phyloP scores from a whole-genome alignment of 305 asterid genomes.

The Rubia tinctorum region DNA sequence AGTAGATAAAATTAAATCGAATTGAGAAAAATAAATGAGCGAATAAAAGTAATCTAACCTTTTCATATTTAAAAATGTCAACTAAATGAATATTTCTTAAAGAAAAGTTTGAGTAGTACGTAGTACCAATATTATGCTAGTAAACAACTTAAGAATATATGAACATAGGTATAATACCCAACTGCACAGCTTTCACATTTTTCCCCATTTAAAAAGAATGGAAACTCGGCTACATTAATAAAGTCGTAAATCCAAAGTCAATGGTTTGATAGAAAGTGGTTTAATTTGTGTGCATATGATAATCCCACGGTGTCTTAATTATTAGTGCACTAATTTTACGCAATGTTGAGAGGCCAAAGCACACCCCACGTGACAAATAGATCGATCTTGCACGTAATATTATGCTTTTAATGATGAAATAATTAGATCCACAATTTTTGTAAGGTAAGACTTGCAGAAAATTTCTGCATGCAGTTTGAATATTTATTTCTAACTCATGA shows the following conservation, averaged over 20 bases:
- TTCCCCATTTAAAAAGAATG: not conserved
- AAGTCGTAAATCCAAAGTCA: slow-evolving; percentile 10
- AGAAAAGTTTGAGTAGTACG: too few species aligned
- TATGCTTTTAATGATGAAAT: too few species aligned
- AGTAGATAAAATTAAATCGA: too few species aligned
- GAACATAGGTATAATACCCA: not conserved
- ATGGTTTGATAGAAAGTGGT: slow-evolving; percentile 5
- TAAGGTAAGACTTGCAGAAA: not conserved
- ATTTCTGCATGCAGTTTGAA: not conserved
- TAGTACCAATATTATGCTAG: not conserved
- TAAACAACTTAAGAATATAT: not conserved
- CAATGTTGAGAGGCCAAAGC: not conserved
- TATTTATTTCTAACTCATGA: not conserved
- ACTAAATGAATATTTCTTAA: too few species aligned
- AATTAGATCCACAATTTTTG: not conserved
- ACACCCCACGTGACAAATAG: slow-evolving; percentile 11
- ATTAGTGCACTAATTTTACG: slow-evolving; percentile 7
- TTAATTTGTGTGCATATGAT: not conserved
- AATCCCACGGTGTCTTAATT: not conserved
- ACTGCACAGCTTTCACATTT: not conserved
- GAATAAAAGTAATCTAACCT: too few species aligned
- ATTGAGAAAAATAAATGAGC: too few species aligned
- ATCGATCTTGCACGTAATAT: not conserved
- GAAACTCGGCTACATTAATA: not conserved
- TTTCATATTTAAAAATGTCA: too few species aligned